These are phyloP conservation scores for Aureobasidium melanogenum DNA, from an alignment of 2,329 filamentous ascomycete species.

Conservation along the genomic window DNA sequence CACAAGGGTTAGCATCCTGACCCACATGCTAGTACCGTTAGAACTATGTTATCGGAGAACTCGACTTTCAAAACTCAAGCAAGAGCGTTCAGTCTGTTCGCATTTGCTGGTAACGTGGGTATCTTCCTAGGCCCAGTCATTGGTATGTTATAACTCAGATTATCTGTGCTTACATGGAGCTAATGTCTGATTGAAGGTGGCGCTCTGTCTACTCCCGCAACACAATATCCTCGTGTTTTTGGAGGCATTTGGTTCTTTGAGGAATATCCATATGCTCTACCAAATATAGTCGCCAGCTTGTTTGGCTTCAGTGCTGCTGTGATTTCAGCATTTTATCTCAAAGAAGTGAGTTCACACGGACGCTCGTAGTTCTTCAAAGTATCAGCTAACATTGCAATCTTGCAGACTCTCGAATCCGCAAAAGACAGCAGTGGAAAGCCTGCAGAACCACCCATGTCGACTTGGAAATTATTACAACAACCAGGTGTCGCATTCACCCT, in stretches of 20 bases:
- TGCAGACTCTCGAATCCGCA: background rate
- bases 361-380: background rate
- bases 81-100: constrained; percentile 65
- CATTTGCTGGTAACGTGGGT: constrained; percentile 65
- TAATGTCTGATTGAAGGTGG: constrained; percentile 43
- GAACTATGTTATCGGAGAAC: constrained; percentile 69
- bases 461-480: constrained; percentile 47
- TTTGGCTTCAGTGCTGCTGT: constrained; percentile 48
- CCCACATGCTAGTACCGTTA: constrained; percentile 42
- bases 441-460: constrained; percentile 33
- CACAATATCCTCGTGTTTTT: constrained; percentile 54
- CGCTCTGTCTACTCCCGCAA: constrained; percentile 56
- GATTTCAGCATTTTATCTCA: constrained; percentile 47
- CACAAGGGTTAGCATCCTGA: background rate
- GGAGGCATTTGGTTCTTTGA: constrained; percentile 49
- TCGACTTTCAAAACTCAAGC: constrained; percentile 64
- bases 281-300: constrained; percentile 49
- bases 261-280: constrained; percentile 57
- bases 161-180: background rate
- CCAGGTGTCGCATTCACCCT: constrained; percentile 61
- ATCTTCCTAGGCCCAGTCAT: constrained; percentile 63
- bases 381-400: background rate
- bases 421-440: constrained; percentile 16
- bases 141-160: constrained; percentile 21
- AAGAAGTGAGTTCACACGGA: constrained; percentile 39